Evolutionary conservation across 129 eudicot species (phyloP).

Genomic region (Calendula officinalis): DNA sequence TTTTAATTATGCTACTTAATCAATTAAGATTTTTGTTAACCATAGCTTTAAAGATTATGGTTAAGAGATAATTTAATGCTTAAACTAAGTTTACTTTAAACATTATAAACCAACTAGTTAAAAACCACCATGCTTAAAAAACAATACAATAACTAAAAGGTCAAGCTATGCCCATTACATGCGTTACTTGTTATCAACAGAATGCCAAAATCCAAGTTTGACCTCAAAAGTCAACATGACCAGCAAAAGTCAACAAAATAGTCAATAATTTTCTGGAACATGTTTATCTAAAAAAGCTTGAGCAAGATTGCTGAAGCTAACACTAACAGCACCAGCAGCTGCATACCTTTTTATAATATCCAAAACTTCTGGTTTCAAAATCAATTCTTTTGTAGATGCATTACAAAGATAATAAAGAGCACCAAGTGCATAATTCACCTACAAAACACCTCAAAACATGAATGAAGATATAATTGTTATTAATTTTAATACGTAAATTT

Average conservation of each 20-base stretch:
- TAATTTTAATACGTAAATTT: background rate
- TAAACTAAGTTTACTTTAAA: no score
- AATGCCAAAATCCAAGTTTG: background rate
- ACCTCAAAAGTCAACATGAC: background rate
- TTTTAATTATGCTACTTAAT: no score
- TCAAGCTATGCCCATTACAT: no score
- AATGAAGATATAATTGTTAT: background rate
- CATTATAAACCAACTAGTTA: no score
- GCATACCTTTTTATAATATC: constrained; percentile 62
- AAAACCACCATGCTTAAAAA: no score
- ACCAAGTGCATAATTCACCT: constrained; percentile 79
- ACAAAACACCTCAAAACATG: constrained; percentile 11
- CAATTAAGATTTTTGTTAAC: no score
- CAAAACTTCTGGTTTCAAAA: constrained; percentile 64
- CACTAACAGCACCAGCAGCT: constrained; percentile 55
- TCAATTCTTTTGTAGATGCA: constrained; percentile 48
- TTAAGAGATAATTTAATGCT: no score
- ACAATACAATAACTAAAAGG: no score
- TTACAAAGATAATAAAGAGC: constrained; percentile 77
- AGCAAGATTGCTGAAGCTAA: constrained; percentile 71
- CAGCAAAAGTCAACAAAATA: background rate
- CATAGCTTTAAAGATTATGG: no score
- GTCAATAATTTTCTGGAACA: constrained; percentile 23
- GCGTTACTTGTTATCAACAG: background rate
- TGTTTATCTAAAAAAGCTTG: constrained; percentile 78